A percentile compares a stretch with the other conserved stretches of the same genome.
Conservation (phyloP, 1,139 yeast species). For the Kurtzmaniella quercitrusa region DNA sequence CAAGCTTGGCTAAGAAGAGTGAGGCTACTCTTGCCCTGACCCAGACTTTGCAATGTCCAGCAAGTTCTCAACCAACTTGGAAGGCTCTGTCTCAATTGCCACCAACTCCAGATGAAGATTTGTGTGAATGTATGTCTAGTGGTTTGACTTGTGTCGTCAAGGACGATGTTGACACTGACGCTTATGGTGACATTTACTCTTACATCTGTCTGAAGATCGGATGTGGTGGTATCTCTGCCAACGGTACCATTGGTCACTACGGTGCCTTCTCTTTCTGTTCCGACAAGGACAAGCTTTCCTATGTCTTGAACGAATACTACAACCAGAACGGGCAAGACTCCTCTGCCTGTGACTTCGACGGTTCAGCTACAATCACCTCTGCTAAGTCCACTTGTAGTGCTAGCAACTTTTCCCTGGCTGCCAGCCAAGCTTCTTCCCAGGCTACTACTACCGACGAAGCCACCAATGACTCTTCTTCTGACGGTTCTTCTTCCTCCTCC, state of each 20-base stretch:
- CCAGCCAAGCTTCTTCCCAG: constrained; percentile 11
- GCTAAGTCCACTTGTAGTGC: constrained; percentile 31
- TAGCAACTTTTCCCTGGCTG: constrained; percentile 16
- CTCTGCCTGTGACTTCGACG: constrained; percentile 39
- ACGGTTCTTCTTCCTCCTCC: constrained; percentile 28
- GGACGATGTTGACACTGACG: constrained; percentile 23
- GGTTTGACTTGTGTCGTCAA: constrained; percentile 35
- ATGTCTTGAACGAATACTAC: constrained; percentile 39
- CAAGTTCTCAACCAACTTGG: constrained; percentile 31
- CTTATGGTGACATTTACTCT: constrained; percentile 33
- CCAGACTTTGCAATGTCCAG: constrained; percentile 33
- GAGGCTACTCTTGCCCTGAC: constrained; percentile 20
- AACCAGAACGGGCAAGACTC: constrained; percentile 20
- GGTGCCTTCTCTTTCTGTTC: constrained; percentile 41
- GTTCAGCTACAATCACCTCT: constrained; percentile 31
- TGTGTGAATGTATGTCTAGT: constrained; percentile 35
- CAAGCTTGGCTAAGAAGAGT: constrained; percentile 28
- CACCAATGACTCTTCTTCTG: constrained; percentile 22
- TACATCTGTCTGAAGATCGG: constrained; percentile 31
- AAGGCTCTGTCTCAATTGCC: constrained; percentile 37
- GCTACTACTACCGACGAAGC: constrained; percentile 14
- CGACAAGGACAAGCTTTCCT: constrained; percentile 37
- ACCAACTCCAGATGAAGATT: constrained; percentile 39
- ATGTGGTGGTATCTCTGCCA: constrained; percentile 34
- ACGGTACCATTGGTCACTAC: constrained; percentile 36